Conservation (phyloP, 2,329 filamentous ascomycete species). For the Capronia coronata region DNA sequence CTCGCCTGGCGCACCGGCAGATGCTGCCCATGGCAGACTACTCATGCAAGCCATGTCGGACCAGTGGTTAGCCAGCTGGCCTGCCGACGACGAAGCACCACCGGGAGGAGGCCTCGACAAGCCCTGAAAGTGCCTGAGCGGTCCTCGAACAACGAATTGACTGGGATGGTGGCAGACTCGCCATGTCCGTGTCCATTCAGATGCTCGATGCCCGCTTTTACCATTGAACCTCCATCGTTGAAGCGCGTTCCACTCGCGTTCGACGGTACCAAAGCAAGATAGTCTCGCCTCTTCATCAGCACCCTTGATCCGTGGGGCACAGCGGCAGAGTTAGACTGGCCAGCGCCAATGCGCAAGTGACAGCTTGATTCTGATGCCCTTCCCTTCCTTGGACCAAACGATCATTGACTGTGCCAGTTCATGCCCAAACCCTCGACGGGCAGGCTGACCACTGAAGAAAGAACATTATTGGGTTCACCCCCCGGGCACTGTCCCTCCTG, state of each 20-base stretch:
- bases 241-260: background rate
- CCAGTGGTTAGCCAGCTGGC: conserved; percentile 19
- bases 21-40: conserved; percentile 17
- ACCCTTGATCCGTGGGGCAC: conserved; percentile 18
- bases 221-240: conserved; percentile 7
- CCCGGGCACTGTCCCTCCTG: conserved; percentile 23
- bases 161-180: background rate
- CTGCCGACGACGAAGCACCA: conserved; percentile 5
- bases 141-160: background rate
- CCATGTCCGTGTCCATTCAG: conserved; percentile 15
- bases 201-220: conserved; percentile 12
- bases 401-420: conserved; percentile 2
- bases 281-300: conserved; percentile 14
- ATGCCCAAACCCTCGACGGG: conserved; percentile 10
- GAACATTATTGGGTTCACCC: conserved; percentile 6
- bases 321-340: background rate
- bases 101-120: conserved; percentile 1
- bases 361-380: conserved; percentile 7
- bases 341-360: conserved; percentile 8
- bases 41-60: conserved; percentile 21
- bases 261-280: no score
- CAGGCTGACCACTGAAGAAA: conserved; percentile 18
- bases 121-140: background rate
- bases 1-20: conserved; percentile 23
- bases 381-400: background rate